Base-by-base conservation (phyloP, 768 basidiomycete genomes). In the Dioszegia crocea region DNA sequence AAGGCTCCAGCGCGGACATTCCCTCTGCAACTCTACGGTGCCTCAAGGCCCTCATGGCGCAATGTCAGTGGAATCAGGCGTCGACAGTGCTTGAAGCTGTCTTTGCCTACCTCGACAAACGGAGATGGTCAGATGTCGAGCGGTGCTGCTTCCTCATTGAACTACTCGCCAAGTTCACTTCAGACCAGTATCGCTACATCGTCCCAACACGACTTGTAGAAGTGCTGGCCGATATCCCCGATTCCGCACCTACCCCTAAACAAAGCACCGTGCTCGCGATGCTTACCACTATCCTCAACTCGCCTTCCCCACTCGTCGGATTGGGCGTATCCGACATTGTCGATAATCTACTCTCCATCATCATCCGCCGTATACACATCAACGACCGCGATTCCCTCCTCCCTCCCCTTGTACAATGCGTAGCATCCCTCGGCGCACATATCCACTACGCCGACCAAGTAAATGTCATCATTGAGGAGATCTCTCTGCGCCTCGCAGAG, bases 391-490 rank as follows among this genome's bases (percentile, higher is more conserved):
- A 93, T 65, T 60, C 80, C 6, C 79, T 91, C 10, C 78, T 97
- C 11, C 81, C 84, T 0, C 76, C 82, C 8, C 74, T 92, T 51
- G 86, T 92, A 8, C 81, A 85, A 55, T 87, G 88, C 69, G 86
- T 93, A 41, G 81, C 87, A 2, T 88, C 91, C 0, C 80, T 97
- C 11, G 91, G 91, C 33, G 85, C 87, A 11, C 91, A 94, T 70
- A 85, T 94, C 54, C 93, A 96, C 79, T 97, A 97, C 71, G 88
- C 90, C 38, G 93, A 96, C 76, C 93, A 97, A 77, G 90, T 92
- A 49, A 89, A 91, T 70, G 93, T 96, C 71, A 84, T 96, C 43
- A 85, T 89, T 1, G 86, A 85, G 56, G 92, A 93, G 75, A 78
- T 93, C 44, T 84, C 91, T 40, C 83, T 82, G 61, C 85, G 90